Percentiles rank a stretch among this genome's conserved stretches.
Conservation (phyloP, 768 basidiomycete species). For the Lyophyllum decastes region DNA sequence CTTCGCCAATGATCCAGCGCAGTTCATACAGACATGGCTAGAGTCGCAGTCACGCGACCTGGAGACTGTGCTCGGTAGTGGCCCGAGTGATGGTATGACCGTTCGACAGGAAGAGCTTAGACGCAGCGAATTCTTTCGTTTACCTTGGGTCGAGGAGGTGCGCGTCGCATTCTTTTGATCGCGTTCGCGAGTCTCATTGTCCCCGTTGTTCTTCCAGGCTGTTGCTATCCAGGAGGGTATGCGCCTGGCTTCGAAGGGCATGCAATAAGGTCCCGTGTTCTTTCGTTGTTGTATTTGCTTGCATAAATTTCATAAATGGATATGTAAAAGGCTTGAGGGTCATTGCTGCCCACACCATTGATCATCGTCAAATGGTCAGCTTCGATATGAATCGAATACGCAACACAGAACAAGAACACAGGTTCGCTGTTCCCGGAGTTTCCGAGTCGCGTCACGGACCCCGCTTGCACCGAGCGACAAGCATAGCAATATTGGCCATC, state of each 20-base stretch:
- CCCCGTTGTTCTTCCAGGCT: conserved; percentile 44
- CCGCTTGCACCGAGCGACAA: too few species aligned
- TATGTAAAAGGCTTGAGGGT: not conserved
- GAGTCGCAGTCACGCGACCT: conserved; percentile 91
- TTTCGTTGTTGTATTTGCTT: conserved; percentile 1
- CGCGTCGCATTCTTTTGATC: conserved; percentile 7
- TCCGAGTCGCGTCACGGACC: too few species aligned
- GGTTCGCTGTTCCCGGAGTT: too few species aligned
- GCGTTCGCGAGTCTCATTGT: conserved; percentile 1
- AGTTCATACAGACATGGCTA: conserved; percentile 88
- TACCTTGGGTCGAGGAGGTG: conserved; percentile 89
- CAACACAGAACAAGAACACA: too few species aligned
- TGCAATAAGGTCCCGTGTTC: conserved; percentile 30
- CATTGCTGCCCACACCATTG: not conserved
- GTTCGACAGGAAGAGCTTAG: conserved; percentile 87
- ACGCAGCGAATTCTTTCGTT: conserved; percentile 85
- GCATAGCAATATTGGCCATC: too few species aligned
- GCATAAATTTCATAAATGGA: not conserved
- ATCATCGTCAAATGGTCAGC: not conserved
- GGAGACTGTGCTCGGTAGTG: conserved; percentile 87
- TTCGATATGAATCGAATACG: not conserved
- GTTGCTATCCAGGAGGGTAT: conserved; percentile 84
- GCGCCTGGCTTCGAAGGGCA: conserved; percentile 57
- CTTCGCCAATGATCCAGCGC: conserved; percentile 77
- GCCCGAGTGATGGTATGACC: conserved; percentile 74